Conservation (phyloP, 1,284 basidiomycete species). For the Chalciporus sp. region DNA sequence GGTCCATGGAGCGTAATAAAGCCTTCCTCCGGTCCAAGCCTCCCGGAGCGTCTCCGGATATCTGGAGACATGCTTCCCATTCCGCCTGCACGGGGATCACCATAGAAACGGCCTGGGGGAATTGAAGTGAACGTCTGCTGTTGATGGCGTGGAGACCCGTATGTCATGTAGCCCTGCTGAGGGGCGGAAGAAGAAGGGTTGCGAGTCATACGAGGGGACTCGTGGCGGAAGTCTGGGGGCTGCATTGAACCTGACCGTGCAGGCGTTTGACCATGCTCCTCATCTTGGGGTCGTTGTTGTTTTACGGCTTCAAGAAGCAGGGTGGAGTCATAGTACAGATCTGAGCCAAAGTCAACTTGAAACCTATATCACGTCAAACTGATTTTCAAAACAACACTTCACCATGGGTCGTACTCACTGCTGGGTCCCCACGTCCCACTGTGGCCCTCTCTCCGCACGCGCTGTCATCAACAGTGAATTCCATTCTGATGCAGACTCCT, state of each 20-base stretch:
- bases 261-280: constrained; percentile 26
- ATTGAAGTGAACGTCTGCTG: constrained; percentile 36
- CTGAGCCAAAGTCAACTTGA: constrained; percentile 47
- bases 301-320: constrained; percentile 45
- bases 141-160: constrained; percentile 38
- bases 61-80: constrained; percentile 42
- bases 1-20: constrained; percentile 37
- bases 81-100: constrained; percentile 30
- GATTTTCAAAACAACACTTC: background rate
- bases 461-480: constrained; percentile 77
- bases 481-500: constrained; percentile 85
- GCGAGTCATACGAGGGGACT: constrained; percentile 31
- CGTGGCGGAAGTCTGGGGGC: constrained; percentile 37
- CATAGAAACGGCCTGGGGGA: constrained; percentile 40
- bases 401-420: constrained; percentile 53
- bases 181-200: constrained; percentile 30
- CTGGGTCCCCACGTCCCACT: constrained; percentile 84
- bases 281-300: constrained; percentile 35
- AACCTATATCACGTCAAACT: constrained; percentile 40
- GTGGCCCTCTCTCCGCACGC: constrained; percentile 76
- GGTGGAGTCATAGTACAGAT: constrained; percentile 55
- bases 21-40: constrained; percentile 36
- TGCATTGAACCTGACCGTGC: constrained; percentile 32
- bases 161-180: constrained; percentile 33
- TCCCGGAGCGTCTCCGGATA: constrained; percentile 37